Conservation (phyloP, 2,329 filamentous ascomycete species). For the Decorospora gaudefroyi region DNA sequence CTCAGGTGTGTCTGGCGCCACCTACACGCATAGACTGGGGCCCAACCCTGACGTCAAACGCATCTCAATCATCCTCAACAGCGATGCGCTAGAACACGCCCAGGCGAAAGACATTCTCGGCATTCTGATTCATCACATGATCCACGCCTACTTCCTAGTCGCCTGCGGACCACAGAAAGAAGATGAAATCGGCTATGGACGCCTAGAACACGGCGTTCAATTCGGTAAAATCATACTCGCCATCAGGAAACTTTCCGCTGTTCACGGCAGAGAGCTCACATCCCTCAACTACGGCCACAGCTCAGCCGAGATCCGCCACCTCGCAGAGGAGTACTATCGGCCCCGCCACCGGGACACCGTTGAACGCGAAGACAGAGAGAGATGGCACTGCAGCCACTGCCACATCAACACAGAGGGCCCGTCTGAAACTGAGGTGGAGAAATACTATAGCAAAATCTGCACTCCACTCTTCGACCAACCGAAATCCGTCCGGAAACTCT, state of each 20-base stretch:
- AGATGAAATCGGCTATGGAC: conserved; percentile 40
- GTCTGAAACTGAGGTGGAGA: conserved; percentile 31
- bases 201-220: conserved; percentile 46
- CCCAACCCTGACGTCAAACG: conserved; percentile 34
- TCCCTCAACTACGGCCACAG: conserved; percentile 43
- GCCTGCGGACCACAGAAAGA: conserved; percentile 47
- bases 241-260: conserved; percentile 43
- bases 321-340: conserved; percentile 21
- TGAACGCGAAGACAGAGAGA: conserved; percentile 12
- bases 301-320: conserved; percentile 4
- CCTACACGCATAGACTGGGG: conserved; percentile 40
- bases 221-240: conserved; percentile 50
- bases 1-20: conserved; percentile 42
- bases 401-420: conserved; percentile 20
- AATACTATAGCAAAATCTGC: conserved; percentile 43
- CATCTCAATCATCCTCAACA: conserved; percentile 47
- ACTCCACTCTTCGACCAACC: conserved; percentile 34
- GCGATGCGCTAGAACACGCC: conserved; percentile 26
- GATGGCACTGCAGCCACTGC: conserved; percentile 38
- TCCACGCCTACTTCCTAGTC: conserved; percentile 53
- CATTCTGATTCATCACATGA: conserved; percentile 52
- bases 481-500: conserved; percentile 15
- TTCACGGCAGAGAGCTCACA: conserved; percentile 33
- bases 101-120: conserved; percentile 44
- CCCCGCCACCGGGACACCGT: neutral